phyloP scores from a whole-genome alignment of 2,329 filamentous ascomycete genomes.

The Pseudohalonectria lignicola region DNA sequence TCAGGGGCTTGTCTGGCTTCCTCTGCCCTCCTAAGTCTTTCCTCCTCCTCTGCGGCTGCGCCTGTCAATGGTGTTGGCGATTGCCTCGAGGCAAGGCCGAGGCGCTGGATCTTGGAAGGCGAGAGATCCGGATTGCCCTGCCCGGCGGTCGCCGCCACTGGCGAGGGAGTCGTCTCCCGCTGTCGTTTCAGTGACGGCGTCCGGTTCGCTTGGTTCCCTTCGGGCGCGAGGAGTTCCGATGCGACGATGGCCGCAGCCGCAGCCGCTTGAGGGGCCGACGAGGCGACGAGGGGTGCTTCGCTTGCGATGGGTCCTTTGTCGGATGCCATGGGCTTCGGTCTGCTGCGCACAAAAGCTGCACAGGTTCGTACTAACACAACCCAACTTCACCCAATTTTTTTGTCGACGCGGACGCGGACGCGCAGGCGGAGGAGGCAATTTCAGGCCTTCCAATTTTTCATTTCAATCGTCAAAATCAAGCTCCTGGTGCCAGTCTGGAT shows the following conservation, averaged over 20 bases:
- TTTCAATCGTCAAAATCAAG: no score
- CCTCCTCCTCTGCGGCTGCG: constrained; percentile 38
- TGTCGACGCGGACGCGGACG: no score
- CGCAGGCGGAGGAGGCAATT: not conserved
- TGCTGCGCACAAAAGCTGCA: no score
- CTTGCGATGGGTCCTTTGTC: constrained; percentile 41
- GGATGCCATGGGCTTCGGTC: constrained; percentile 37
- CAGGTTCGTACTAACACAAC: no score
- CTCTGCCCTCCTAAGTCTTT: constrained; percentile 36
- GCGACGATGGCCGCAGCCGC: constrained; percentile 23
- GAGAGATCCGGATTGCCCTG: constrained; percentile 28
- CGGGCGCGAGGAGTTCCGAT: constrained; percentile 27
- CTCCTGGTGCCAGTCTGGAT: no score
- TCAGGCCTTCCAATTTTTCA: no score
- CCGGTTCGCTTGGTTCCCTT: constrained; percentile 22
- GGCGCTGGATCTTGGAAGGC: constrained; percentile 41
- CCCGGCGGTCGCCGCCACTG: constrained; percentile 16
- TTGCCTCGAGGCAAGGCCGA: constrained; percentile 27
- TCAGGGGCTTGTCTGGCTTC: constrained; percentile 21
- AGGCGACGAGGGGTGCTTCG: constrained; percentile 31
- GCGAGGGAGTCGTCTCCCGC: constrained; percentile 34
- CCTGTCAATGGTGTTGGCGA: constrained; percentile 38
- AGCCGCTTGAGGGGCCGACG: constrained; percentile 21
- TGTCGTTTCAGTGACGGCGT: constrained; percentile 32
- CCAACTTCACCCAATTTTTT: no score